Evolutionary conservation across 23 red algal genomes (phyloP).

Genomic region (Cyanidiococcus yangmingshanensis): DNA sequence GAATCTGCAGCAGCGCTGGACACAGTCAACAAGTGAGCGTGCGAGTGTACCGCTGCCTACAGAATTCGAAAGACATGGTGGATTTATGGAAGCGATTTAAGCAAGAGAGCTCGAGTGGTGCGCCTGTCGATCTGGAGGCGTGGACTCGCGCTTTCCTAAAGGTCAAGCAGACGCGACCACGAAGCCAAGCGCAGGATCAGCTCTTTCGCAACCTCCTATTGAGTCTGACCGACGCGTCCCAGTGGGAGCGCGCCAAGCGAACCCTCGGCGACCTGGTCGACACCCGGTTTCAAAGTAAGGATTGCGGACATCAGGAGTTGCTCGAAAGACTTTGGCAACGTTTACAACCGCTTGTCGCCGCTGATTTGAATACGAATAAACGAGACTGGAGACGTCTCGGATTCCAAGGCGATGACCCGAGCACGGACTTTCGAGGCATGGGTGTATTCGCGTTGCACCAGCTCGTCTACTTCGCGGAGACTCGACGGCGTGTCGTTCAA

Average conservation of each 20-base stretch:
- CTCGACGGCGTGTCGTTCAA: constrained; percentile 30
- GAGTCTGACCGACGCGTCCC: background rate
- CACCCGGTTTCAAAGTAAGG: background rate
- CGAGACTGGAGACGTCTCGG: constrained; percentile 61
- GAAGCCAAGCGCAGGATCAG: background rate
- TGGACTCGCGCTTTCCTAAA: background rate
- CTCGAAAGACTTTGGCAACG: background rate
- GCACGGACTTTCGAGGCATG: constrained; percentile 73
- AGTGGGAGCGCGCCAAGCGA: background rate
- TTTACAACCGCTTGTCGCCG: background rate
- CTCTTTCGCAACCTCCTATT: background rate
- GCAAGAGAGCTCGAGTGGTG: background rate
- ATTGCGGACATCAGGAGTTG: background rate
- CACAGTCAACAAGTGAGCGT: background rate
- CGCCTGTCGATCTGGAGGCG: background rate
- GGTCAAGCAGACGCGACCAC: background rate
- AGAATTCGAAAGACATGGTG: background rate
- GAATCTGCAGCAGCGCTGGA: background rate
- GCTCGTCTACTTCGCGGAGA: constrained; percentile 50
- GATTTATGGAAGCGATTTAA: background rate
- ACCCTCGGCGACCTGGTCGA: background rate
- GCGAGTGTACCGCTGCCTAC: background rate
- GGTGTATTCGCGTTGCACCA: constrained; percentile 66
- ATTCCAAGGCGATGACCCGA: constrained; percentile 76
- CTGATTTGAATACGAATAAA: background rate